Evolutionary conservation across 768 basidiomycete genomes (phyloP), one percentile per base, ranked within the genome.

Genomic region (Xanthoconium stramineum): DNA sequence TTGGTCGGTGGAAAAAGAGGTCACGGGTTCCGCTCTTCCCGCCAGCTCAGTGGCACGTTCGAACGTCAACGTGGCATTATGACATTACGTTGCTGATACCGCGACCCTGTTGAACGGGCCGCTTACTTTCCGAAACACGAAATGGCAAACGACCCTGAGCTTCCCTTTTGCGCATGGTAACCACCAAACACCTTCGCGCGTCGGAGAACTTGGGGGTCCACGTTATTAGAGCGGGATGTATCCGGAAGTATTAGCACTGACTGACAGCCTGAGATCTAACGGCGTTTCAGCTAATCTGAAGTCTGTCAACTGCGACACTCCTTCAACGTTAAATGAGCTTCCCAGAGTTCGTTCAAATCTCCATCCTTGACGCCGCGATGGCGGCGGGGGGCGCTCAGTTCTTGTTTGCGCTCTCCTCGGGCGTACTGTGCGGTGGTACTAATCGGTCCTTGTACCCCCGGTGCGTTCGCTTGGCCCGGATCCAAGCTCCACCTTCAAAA

Each of bases 301-400:
- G 38, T 45, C 52, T 8, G 47, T 45, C 50, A 11, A n/a, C 32
- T 24, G 12, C 29, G 32, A 39, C 32, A 30, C 30, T 37, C 13
- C 28, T 44, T 50, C 39, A 20, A 53, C 54, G 15, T 52, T 47
- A 32, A 51, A 46, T 28, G 46, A 56, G n/a, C 50, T 57, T 55
- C 19, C 42, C 24, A 17, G 11, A 19, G 24, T 45, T 38, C n/a
- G 57, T 48, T 40, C 49, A 50, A 53, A 68, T 68, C 52, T 65
- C 57, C 57, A 62, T 62, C 49, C 47, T 58, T 37, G 10, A 64
- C 61, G 64, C 66, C 50, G 61, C 65, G 66, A 68, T 55, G 66
- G 65, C 66, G 53, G 57, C 65, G 65, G 66, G 55, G 17, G 52
- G 19, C 45, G 28, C 12, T 33, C 37, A 39, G 50, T 59, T 66